Evolutionary conservation across 2,329 filamentous ascomycete genomes (phyloP), one percentile per base, ranked within the genome.

Genomic region (Bisporella sp.): DNA sequence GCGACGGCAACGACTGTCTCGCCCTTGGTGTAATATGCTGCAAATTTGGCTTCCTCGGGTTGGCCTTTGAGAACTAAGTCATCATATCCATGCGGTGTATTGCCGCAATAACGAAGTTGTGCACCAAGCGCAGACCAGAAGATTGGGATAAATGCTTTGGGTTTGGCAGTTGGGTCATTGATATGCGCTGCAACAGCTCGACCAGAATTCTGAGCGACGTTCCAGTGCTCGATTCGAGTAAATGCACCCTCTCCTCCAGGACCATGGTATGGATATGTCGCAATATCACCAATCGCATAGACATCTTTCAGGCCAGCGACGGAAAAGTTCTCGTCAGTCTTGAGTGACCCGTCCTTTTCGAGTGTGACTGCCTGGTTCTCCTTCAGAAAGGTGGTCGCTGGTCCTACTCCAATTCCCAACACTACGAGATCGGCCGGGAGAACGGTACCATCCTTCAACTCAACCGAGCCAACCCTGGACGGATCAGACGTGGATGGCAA

Each of bases 211-310:
- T 97, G 93, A 4, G 93, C 93, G 3, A 99, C 93, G 69, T 96
- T 92, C 93, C 93, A 99, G 68, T 99, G 93, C 74, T 99, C 93
- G 64, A 97, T 96, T 56, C 93, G 85, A 1, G 86, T 81, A 13
- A 78, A 76, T 42, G 76, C 76, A 55, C 87, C 89, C 12, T 85
- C 77, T 30, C 89, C 85, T 29, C 88, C 90, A 0, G 93, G 93
- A 1, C 93, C 93, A 66, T 89, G 79, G 73, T 99, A 99, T 0
- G 93, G 93, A 68, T 89, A 96, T 0, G 87, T 91, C 9, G 93
- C 91, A 55, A 99, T 97, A 66, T 99, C 93, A 47, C 92, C 92
- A 54, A 99, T 82, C 11, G 93, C 93, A 64, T 88, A 99, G 47
- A 96, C 90, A 57, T 92, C 86, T 61, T 86, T 78, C 4, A 93